phyloP scores from a whole-genome alignment of 192 early-diverging fungal species.

The Entophlyctis luteolus region DNA sequence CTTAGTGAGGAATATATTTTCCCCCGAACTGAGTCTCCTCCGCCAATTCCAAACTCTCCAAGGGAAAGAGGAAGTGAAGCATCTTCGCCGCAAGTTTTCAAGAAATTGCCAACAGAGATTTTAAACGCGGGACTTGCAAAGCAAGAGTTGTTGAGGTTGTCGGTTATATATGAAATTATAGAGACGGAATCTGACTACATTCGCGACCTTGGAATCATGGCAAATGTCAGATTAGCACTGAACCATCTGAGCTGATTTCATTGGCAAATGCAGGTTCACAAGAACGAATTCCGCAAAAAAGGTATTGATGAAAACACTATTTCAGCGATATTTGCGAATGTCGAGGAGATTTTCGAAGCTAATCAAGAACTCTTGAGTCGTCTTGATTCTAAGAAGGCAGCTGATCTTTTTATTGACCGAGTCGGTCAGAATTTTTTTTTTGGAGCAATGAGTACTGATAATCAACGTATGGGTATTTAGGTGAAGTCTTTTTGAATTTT shows the following conservation, averaged over 20 bases:
- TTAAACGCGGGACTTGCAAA: constrained; percentile 39
- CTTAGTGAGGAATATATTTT: neutral
- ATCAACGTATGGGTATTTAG: neutral
- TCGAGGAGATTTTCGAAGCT: constrained; percentile 43
- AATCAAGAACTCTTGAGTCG: constrained; percentile 40
- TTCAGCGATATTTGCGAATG: constrained; percentile 46
- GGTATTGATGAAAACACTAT: constrained; percentile 47
- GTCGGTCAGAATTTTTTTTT: constrained; percentile 31
- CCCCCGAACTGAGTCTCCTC: neutral
- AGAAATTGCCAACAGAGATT: constrained; percentile 51
- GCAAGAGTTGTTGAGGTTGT: constrained; percentile 51
- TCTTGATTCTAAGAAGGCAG: constrained; percentile 36
- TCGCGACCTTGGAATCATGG: constrained; percentile 48
- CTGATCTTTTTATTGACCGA: constrained; percentile 41
- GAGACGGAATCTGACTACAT: constrained; percentile 59
- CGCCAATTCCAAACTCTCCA: no score
- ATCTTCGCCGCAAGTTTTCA: constrained; percentile 38
- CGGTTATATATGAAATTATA: constrained; percentile 57
- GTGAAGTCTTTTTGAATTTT: neutral
- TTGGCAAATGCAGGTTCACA: constrained; percentile 37
- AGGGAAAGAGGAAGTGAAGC: neutral
- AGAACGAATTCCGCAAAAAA: constrained; percentile 42
- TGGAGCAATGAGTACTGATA: neutral
- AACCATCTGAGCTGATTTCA: constrained; percentile 1
- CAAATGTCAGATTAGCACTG: constrained; percentile 37